Evolutionary conservation across 1,139 yeast species (phyloP), one percentile per base, ranked within the genome.

Genomic region (Kodamaea sp.): DNA sequence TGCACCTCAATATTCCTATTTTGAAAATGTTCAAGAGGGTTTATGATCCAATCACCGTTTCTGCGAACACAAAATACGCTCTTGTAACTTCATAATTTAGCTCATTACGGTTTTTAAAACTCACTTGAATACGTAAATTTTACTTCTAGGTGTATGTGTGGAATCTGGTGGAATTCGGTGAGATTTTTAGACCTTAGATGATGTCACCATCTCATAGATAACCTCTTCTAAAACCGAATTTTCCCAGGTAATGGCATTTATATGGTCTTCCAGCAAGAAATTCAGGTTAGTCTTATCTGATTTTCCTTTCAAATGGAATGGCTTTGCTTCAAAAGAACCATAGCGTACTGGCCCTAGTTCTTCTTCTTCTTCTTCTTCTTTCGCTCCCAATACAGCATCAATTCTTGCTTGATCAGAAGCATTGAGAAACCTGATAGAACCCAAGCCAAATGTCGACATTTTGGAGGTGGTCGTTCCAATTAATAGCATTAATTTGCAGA

Each of bases 201-300:
- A n/a, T n/a, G n/a, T n/a, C n/a, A n/a, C n/a, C 15, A 16, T 28
- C 11, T 15, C 24, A 26, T 32, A 35, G 21, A 34, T 24, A 9
- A 36, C 16, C 8, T 30, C 38, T 35, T 54, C 59, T 21, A 44
- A 41, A 9, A 50, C 28, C 10, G 42, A 29, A 28, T 51, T 52
- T 34, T 58, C 63, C 63, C 62, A 59, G n/a, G 37, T 31, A 8
- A 55, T 23, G 2, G 61, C 49, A 19, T 48, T 45, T 8, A 44
- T 26, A 13, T 45, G 42, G 8, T 47, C 55, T 28, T 48, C 54
- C 15, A 44, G 45, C 10, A 43, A 32, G 26, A 23, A 35, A 22
- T 34, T 38, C 7, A 35, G 31, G 6, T 23, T 26, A 4, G 25
- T 16, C 4, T 12, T 7, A 16, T 31, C 32, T 10, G 25, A 30